phyloP scores from a whole-genome alignment of 495 filamentous ascomycete species.

The Penicillium silybi region DNA sequence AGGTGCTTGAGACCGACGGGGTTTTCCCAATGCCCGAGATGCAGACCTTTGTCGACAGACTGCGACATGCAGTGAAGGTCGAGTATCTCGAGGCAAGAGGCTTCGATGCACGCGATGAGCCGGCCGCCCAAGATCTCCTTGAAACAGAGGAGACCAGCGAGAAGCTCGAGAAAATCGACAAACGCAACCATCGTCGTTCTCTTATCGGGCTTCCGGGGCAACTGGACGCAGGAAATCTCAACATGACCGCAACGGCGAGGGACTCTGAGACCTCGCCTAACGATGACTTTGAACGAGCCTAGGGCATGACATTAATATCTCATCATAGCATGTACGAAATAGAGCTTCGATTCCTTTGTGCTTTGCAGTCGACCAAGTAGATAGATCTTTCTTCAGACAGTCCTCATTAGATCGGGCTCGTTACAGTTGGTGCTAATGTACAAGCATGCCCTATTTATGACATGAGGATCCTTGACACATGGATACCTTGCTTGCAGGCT shows the following conservation, averaged over 20 bases:
- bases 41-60: conserved; percentile 55
- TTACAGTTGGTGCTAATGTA: too few relatives aligned
- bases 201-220: conserved; percentile 34
- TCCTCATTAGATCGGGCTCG: too few relatives aligned
- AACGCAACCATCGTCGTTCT: conserved; percentile 39
- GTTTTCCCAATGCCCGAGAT: conserved; percentile 54
- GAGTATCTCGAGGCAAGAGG: conserved; percentile 42
- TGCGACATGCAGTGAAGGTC: conserved; percentile 57
- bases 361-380: background rate
- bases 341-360: conserved; percentile 12
- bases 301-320: conserved; percentile 21
- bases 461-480: too few relatives aligned
- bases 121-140: conserved; percentile 21
- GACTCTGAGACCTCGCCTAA: conserved; percentile 30
- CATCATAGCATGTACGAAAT: conserved; percentile 23
- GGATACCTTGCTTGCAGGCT: too few relatives aligned
- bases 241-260: conserved; percentile 23
- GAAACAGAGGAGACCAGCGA: conserved; percentile 63
- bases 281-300: conserved; percentile 53
- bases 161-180: conserved; percentile 46
- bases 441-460: too few relatives aligned
- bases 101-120: conserved; percentile 30
- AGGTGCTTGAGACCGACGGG: conserved; percentile 52
- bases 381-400: background rate
- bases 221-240: conserved; percentile 34